Conservation (phyloP, 2,329 filamentous ascomycete species). For the Magnaporthiopsis incrustans region DNA sequence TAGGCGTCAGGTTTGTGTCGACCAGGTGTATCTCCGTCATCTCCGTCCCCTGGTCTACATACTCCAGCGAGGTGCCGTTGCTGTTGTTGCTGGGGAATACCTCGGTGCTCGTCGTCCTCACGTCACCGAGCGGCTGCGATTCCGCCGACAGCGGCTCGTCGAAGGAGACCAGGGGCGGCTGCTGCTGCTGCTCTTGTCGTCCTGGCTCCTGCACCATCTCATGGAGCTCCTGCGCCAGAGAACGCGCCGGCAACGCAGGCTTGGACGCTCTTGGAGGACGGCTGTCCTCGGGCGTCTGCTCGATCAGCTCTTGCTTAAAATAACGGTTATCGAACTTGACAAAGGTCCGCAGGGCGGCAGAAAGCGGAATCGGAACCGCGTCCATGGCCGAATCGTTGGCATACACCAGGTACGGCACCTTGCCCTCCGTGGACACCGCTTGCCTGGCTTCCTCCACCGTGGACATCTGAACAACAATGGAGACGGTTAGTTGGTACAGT, state of each 20-base stretch:
- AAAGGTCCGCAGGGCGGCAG: constrained; percentile 23
- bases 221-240: background rate
- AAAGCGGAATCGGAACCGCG: constrained; percentile 15
- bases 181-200: background rate
- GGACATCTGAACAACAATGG: background rate
- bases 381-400: constrained; percentile 21
- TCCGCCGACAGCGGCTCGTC: background rate
- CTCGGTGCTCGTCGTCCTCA: constrained; percentile 3
- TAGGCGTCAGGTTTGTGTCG: background rate
- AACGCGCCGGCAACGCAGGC: constrained; percentile 2
- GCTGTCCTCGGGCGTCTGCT: constrained; percentile 18
- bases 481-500: background rate
- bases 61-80: background rate
- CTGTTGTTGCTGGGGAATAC: background rate
- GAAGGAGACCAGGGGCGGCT: background rate
- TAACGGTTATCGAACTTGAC: constrained; percentile 26
- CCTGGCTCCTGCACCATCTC: background rate
- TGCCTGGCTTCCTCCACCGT: constrained; percentile 13
- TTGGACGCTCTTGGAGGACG: background rate
- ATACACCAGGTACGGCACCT: constrained; percentile 22
- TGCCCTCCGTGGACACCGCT: constrained; percentile 12
- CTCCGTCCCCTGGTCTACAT: background rate
- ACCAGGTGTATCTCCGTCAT: constrained; percentile 7
- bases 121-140: background rate
- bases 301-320: constrained; percentile 24